Conservation (phyloP, 352 stramenopile species). For the Phytophthora quininea region DNA sequence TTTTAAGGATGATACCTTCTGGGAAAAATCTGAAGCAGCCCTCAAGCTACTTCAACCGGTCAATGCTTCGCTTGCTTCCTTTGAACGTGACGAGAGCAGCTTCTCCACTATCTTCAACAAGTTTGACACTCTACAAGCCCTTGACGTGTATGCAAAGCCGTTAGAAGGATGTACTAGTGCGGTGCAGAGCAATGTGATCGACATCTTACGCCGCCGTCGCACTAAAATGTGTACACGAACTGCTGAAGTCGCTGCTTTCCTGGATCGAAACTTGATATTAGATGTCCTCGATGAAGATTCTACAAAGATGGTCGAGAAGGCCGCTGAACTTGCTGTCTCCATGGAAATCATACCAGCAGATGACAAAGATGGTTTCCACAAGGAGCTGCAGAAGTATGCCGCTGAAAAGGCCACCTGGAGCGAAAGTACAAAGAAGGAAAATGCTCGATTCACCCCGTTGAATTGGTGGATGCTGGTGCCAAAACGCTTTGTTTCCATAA, state of each 20-base stretch:
- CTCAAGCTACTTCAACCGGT: too few species aligned
- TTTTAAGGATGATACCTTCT: too few species aligned
- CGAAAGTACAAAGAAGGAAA: background rate
- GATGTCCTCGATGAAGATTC: background rate
- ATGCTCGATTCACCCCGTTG: background rate
- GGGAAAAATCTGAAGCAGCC: too few species aligned
- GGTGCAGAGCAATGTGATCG: background rate
- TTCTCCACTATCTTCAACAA: too few species aligned
- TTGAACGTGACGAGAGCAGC: too few species aligned
- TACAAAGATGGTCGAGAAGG: slow-evolving; percentile 3
- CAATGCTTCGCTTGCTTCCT: too few species aligned
- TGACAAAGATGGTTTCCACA: slow-evolving; percentile 4
- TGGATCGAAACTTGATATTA: slow-evolving; percentile 12
- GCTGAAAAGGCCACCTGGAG: slow-evolving; percentile 4
- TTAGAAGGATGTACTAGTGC: background rate
- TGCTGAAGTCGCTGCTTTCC: slow-evolving; percentile 2
- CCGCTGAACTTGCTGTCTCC: background rate
- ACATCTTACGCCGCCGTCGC: background rate
- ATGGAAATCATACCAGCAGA: background rate
- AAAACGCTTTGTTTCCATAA: background rate
- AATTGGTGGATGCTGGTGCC: slow-evolving; percentile 10
- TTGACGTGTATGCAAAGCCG: too few species aligned
- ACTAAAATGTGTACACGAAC: slow-evolving; percentile 3
- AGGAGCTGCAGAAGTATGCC: slow-evolving; percentile 4
- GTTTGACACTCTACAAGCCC: too few species aligned